Base-by-base conservation (phyloP, 345 rosid genomes). In the Reutealis trisperma region DNA sequence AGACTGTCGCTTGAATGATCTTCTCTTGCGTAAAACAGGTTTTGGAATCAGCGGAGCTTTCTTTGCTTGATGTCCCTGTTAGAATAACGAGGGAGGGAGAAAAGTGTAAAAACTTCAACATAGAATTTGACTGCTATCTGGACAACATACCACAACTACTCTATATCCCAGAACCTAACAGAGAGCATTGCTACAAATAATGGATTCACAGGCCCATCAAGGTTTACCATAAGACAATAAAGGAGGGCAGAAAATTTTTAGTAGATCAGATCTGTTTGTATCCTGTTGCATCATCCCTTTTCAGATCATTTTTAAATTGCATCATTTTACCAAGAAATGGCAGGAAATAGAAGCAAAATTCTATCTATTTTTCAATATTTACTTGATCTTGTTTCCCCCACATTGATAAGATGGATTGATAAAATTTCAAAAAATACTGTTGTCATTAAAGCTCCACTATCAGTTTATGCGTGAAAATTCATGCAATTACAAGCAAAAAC, bases 1-100 rank as follows among this genome's bases (percentile, higher is more conserved):
- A 54, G 83, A 83, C 74, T 90, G 96, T 70, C 96, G 88, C 77
- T 90, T 96, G 81, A 90, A 86, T 15, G 97, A 88, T 80, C 97
- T 89, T 85, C 85, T 87, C 84, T 92, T 92, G 6, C 97, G 97
- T 55, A 89, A 73, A 74, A 76, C 83, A 67, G 94, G 86, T 81
- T 87, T 92, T 25, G 88, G 87, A 83, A 88, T 75, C 8, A 85
- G 54, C 5, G 92, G 78, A 80, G 91, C 80, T 83, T 89, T 94
- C 85, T 89, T 91, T 42, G 73, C 86, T 76, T 86, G 91, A 66
- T 86, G 84, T 71, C 81, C 86, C 98, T 93, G 90, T 66, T 30
- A 87, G 49, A 59, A 80, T 49, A 63, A 15, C 19, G 59, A 54
- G 7, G 21, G 41, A 54, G 1, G 11, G 47, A 15, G 18, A 6